Evolutionary conservation across 2,329 filamentous ascomycete genomes (phyloP), one percentile per base, ranked within the genome.

Genomic region (Moelleriella libera): DNA sequence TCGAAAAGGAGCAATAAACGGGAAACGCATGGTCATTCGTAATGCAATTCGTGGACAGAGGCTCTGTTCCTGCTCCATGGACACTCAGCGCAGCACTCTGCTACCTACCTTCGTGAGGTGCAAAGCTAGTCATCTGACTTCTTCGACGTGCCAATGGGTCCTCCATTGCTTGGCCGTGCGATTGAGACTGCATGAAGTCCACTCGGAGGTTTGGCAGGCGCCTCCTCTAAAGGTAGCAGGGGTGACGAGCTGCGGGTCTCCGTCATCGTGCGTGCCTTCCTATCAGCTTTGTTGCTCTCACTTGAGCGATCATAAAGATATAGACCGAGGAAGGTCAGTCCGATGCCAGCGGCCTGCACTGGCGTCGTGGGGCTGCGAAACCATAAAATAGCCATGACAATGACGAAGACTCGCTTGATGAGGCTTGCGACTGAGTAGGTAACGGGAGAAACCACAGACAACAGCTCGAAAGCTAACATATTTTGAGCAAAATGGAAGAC

Each of bases 351-450:
- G 1, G 80, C 87, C 64, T 98, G 92, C 12, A 94, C 64, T 12
- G 72, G 74, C 5, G 87, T 96, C 32, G 92, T 95, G 1, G 84
- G 79, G 63, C 82, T 96, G 53, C 88, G 84, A 67, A 97, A 98
- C 92, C 92, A 98, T 55, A 97, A 69, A 52, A 98, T 90, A 6
- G 92, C 88, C 56, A 95, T 84, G 50, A 92, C 78, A 57, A 98
- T 95, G 58, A 98, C 90, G 60, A 95, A 96, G 10, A 98, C 92
- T 45, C 92, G 84, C 69, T 98, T 98, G 66, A 98, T 92, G 51
- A 98, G 72, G 48, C 85, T 94, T 37, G 92, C 92, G 39, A 98
- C 90, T 0, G 88, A 95, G 68, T 98, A 98, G 0, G 92, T 97
- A 39, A 98, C 92, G 0, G 92, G 92, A 0, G 88, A 94, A 10